Percentiles rank a stretch among this genome's conserved stretches.
Evolutionary conservation across 2,329 filamentous ascomycete species (phyloP).

Genomic region (Hypoxylon sp.): DNA sequence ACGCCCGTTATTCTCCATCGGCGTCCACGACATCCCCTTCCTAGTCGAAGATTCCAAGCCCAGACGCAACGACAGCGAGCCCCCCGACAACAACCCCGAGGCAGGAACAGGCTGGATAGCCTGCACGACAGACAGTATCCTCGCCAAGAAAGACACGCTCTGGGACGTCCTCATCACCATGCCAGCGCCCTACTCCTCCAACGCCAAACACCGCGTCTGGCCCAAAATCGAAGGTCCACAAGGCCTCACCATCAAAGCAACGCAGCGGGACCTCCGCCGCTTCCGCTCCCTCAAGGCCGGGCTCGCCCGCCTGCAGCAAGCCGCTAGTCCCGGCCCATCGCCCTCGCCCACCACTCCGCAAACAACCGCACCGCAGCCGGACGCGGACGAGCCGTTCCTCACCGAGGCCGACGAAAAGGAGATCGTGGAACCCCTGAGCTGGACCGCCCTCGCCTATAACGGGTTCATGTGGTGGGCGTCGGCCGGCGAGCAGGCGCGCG

Average conservation of each 20-base stretch:
- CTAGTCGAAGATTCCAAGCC: slow-evolving; percentile 74
- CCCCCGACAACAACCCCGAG: slow-evolving; percentile 61
- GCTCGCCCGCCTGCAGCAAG: slow-evolving; percentile 65
- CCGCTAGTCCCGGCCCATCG: slow-evolving; percentile 37
- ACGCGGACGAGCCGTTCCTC: slow-evolving; percentile 45
- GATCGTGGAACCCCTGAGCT: slow-evolving; percentile 74
- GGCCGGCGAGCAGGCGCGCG: slow-evolving; percentile 78
- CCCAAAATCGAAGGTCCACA: slow-evolving; percentile 79
- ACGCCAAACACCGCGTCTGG: slow-evolving; percentile 76
- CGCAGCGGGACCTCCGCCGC: slow-evolving; percentile 88
- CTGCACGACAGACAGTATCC: slow-evolving; percentile 94
- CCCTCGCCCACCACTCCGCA: slow-evolving; percentile 48
- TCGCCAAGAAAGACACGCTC: slow-evolving; percentile 86
- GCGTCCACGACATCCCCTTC: slow-evolving; percentile 91
- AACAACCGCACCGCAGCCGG: slow-evolving; percentile 32
- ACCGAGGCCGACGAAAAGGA: slow-evolving; percentile 55
- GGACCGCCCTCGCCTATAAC: slow-evolving; percentile 83
- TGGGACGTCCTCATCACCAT: slow-evolving; percentile 93
- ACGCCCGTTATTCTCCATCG: slow-evolving; percentile 90
- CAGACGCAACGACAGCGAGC: slow-evolving; percentile 55
- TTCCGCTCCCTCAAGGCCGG: slow-evolving; percentile 79
- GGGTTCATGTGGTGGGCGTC: slow-evolving; percentile 94
- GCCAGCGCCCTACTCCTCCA: slow-evolving; percentile 72
- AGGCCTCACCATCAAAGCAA: slow-evolving; percentile 81
- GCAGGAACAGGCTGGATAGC: slow-evolving; percentile 84